phyloP scores from a whole-genome alignment of 108 stramenopile genomes.

The Conticribra weissflogii region DNA sequence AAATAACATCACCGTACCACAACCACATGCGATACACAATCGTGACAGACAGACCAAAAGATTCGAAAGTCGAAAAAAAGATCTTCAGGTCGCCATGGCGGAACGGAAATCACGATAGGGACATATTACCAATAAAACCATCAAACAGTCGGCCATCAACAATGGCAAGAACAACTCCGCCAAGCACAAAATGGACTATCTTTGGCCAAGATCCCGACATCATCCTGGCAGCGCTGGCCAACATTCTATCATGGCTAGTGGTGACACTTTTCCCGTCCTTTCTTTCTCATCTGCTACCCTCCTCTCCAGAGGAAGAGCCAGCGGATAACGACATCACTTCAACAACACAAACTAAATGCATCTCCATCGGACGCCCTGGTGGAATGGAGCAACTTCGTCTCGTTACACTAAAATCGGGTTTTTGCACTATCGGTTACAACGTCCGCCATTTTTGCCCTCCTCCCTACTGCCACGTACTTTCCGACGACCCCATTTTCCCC shows the following conservation, averaged over 20 bases:
- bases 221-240: conserved; percentile 64
- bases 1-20: no score
- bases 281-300: conserved; percentile 59
- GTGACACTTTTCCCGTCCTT: conserved; percentile 57
- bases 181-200: conserved; percentile 38
- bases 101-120: no score
- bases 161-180: no score
- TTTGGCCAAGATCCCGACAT: conserved; percentile 65
- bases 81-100: no score
- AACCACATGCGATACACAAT: no score
- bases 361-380: conserved; percentile 83
- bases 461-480: conserved; percentile 32
- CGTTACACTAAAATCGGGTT: conserved; percentile 60
- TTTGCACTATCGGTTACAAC: conserved; percentile 86
- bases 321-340: conserved; percentile 4
- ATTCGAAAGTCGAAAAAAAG: no score
- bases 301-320: conserved; percentile 47
- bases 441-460: conserved; percentile 46
- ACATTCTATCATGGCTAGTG: conserved; percentile 78
- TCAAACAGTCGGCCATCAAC: no score
- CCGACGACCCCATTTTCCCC: conserved; percentile 20
- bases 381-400: conserved; percentile 79
- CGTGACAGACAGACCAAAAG: no score
- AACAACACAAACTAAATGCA: conserved; percentile 56
- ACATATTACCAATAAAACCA: no score